phyloP scores from a whole-genome alignment of 371 early-diverging fungal species.

The Mortierella sp. region DNA sequence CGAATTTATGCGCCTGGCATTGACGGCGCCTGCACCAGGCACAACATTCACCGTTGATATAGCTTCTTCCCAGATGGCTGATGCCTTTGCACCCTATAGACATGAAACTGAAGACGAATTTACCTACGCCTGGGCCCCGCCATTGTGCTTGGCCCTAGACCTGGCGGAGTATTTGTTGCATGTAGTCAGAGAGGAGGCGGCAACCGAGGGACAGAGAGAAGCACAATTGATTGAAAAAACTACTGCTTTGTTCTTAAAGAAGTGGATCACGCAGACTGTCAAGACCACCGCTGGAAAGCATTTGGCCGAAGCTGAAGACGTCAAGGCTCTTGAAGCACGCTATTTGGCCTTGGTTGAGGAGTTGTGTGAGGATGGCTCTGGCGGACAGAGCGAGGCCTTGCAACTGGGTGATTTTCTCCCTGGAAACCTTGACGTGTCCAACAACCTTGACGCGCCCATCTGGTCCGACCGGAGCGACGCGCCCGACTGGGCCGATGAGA shows the following conservation, averaged over 20 bases:
- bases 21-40: constrained; percentile 41
- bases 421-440: constrained; percentile 16
- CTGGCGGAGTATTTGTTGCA: constrained; percentile 47
- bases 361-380: constrained; percentile 46
- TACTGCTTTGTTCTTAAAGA: constrained; percentile 30
- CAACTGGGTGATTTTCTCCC: constrained; percentile 41
- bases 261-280: constrained; percentile 19
- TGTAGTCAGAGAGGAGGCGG: constrained; percentile 42
- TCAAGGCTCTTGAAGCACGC: constrained; percentile 20
- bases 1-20: constrained; percentile 34
- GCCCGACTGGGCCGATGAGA: too few species aligned
- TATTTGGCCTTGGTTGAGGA: constrained; percentile 36
- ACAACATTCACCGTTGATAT: background rate
- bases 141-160: constrained; percentile 40
- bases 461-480: too few species aligned
- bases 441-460: too few species aligned
- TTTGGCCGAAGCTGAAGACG: constrained; percentile 33
- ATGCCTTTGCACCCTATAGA: constrained; percentile 17
- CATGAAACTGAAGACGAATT: constrained; percentile 3
- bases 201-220: constrained; percentile 42
- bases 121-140: constrained; percentile 32
- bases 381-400: constrained; percentile 46
- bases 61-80: constrained; percentile 4
- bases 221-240: constrained; percentile 44
- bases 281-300: constrained; percentile 15